Conservation (phyloP, 768 basidiomycete genomes). For the Suillus spraguei region DNA sequence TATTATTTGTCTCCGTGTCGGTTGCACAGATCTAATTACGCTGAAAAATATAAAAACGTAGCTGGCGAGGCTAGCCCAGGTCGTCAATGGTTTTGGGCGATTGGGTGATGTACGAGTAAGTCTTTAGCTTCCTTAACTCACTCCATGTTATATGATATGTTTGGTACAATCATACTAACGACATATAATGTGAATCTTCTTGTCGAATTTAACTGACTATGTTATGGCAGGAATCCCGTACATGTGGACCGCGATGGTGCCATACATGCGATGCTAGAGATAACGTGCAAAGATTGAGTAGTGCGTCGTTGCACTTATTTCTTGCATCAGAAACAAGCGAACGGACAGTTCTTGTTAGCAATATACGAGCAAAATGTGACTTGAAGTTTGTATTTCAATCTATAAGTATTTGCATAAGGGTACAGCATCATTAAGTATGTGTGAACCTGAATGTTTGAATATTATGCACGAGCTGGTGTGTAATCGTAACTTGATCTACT, state of each 20-base stretch:
- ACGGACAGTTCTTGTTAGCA: neutral
- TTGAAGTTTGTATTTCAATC: no score
- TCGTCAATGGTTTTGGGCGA: neutral
- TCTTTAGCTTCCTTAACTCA: neutral
- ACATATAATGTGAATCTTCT: neutral
- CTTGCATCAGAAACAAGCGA: neutral
- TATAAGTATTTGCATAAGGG: no score
- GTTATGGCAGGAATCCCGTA: neutral
- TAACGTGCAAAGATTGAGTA: neutral
- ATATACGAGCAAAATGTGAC: neutral
- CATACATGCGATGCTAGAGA: neutral
- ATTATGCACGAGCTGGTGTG: no score
- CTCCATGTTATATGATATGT: neutral
- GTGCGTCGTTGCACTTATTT: no score
- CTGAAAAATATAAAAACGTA: neutral
- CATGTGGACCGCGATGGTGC: neutral
- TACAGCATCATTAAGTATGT: no score
- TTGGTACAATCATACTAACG: neutral
- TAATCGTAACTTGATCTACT: no score
- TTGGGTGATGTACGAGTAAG: neutral
- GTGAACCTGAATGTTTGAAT: no score
- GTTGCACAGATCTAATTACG: neutral
- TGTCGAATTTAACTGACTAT: neutral
- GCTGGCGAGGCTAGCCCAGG: rapidly evolving
- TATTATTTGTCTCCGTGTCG: neutral